phyloP scores from a whole-genome alignment of 371 early-diverging fungal species.

The Zopfochytrium polystomum region DNA sequence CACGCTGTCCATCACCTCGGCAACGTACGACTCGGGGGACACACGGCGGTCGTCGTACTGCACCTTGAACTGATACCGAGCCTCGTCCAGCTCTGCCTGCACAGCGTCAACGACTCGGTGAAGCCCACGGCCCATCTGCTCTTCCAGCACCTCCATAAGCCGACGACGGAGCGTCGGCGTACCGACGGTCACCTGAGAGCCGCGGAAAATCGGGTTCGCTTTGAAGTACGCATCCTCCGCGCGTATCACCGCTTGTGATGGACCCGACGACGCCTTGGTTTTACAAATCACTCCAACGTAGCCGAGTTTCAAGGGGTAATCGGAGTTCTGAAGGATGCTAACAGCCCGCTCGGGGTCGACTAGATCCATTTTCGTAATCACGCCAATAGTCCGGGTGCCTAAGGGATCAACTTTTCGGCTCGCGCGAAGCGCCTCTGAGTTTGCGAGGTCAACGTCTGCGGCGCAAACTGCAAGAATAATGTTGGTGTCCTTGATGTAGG shows the following conservation, averaged over 20 bases:
- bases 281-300: conserved; percentile 98
- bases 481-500: conserved; percentile 89
- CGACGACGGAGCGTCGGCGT: conserved; percentile 75
- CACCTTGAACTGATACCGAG: conserved; percentile 95
- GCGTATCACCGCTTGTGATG: conserved; percentile 59
- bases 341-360: conserved; percentile 84
- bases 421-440: conserved; percentile 95
- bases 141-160: conserved; percentile 85
- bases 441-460: conserved; percentile 98
- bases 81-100: conserved; percentile 87
- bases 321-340: conserved; percentile 78
- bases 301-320: conserved; percentile 94
- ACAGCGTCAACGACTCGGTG: conserved; percentile 83
- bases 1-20: conserved; percentile 87
- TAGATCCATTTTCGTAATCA: conserved; percentile 98
- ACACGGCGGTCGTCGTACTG: conserved; percentile 94
- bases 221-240: conserved; percentile 69
- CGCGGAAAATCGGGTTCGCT: conserved; percentile 27
- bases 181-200: conserved; percentile 64
- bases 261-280: too few species aligned
- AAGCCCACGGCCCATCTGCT: conserved; percentile 86
- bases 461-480: conserved; percentile 97
- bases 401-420: conserved; percentile 88
- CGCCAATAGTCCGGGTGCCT: conserved; percentile 94
- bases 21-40: conserved; percentile 91